These are phyloP conservation scores for Goffeauzyma gilvescens DNA, from an alignment of 768 basidiomycete genomes.

Conservation along the genomic window DNA sequence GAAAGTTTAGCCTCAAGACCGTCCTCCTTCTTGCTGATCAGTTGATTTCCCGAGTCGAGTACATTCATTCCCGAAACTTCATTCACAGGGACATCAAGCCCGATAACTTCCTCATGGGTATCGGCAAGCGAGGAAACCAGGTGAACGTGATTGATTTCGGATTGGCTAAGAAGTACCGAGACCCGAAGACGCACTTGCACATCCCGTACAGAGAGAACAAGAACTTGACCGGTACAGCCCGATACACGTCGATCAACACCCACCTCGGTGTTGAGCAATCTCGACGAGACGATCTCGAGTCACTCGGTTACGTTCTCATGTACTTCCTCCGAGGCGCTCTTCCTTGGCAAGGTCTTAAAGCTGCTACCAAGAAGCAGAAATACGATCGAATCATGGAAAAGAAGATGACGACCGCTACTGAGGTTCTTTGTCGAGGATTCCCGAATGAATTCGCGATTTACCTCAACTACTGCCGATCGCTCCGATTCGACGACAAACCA, in stretches of 20 bases:
- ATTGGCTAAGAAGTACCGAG: slow-evolving; percentile 98
- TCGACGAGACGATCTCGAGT: slow-evolving; percentile 92
- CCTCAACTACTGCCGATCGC: slow-evolving; percentile 94
- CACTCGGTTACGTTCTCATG: slow-evolving; percentile 97
- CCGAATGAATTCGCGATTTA: slow-evolving; percentile 99
- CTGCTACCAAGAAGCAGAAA: slow-evolving; percentile 99
- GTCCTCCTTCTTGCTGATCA: slow-evolving; percentile 86
- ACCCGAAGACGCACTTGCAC: slow-evolving; percentile 98
- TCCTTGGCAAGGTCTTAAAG: slow-evolving; percentile 98
- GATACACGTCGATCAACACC: slow-evolving; percentile 98
- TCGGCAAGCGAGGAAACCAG: slow-evolving; percentile 96
- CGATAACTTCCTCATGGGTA: slow-evolving; percentile 97
- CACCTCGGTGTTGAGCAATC: slow-evolving; percentile 94
- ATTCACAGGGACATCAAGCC: slow-evolving; percentile 97
- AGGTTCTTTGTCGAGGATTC: slow-evolving; percentile 95
- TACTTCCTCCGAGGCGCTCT: slow-evolving; percentile 97
- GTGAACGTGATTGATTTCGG: slow-evolving; percentile 59
- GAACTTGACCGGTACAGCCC: slow-evolving; percentile 95
- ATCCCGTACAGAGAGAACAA: slow-evolving; percentile 99
- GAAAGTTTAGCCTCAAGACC: slow-evolving; percentile 83
- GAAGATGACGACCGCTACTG: slow-evolving; percentile 85
- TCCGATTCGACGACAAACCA: slow-evolving; percentile 99
- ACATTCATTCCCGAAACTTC: slow-evolving; percentile 84
- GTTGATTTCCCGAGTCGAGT: slow-evolving; percentile 85
- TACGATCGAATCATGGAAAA: slow-evolving; percentile 99